A percentile compares a stretch with the other conserved stretches of the same genome.
Evolutionary conservation across 1,284 basidiomycete genomes (phyloP).

Genomic region (Rhodofomes roseus): DNA sequence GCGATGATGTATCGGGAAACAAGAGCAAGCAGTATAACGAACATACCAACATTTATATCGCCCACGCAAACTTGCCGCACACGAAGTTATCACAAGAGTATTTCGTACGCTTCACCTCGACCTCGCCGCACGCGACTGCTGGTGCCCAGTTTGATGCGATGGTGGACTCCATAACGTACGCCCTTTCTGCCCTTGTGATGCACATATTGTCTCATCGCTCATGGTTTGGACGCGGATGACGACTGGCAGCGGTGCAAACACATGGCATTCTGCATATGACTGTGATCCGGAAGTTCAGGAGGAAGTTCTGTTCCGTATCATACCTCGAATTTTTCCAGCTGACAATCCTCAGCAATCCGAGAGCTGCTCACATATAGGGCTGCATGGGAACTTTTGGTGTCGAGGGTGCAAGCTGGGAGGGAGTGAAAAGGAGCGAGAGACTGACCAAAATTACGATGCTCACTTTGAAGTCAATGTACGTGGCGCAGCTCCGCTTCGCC

Average conservation of each 20-base stretch:
- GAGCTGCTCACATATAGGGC: conserved; percentile 22
- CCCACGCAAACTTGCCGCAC: conserved; percentile 13
- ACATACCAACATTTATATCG: conserved; percentile 18
- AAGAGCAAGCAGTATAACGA: conserved; percentile 19
- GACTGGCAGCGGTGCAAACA: neutral
- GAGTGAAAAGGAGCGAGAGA: conserved; percentile 17
- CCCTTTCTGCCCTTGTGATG: too few relatives aligned
- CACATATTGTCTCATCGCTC: too few relatives aligned
- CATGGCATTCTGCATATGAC: conserved; percentile 17
- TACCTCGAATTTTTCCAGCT: conserved; percentile 23
- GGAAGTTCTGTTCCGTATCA: conserved; percentile 24
- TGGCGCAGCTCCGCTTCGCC: neutral
- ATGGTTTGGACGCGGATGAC: too few relatives aligned
- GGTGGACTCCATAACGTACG: neutral
- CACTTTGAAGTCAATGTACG: conserved; percentile 24
- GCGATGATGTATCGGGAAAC: conserved; percentile 18
- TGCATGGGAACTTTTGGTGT: conserved; percentile 13
- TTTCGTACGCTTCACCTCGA: conserved; percentile 18
- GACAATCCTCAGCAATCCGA: conserved; percentile 36
- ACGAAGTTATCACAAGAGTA: conserved; percentile 15
- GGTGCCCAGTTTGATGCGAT: conserved; percentile 28
- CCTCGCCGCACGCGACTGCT: conserved; percentile 28
- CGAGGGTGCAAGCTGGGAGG: conserved; percentile 19
- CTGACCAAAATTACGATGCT: conserved; percentile 23
- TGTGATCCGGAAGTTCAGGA: conserved; percentile 13